A percentile compares a stretch with the other conserved stretches of the same genome.
Conservation (phyloP, 2,329 filamentous ascomycete genomes). For the Hymenoscyphus infarciens region DNA sequence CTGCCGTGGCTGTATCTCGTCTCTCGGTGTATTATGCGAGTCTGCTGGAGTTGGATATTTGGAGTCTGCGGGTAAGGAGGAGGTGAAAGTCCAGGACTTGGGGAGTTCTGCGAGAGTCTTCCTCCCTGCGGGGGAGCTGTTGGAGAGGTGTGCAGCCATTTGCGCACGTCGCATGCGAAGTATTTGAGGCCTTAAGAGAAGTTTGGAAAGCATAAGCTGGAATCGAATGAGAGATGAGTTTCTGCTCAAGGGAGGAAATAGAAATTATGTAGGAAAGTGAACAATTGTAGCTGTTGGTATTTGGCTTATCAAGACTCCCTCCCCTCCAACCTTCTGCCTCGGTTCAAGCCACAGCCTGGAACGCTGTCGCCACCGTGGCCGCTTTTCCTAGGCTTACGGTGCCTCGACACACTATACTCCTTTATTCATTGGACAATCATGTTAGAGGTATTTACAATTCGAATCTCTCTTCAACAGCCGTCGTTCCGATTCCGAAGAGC, state of each 20-base stretch:
- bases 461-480: too few relatives aligned
- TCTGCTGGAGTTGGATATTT: constrained; percentile 74
- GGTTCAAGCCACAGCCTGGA: too few relatives aligned
- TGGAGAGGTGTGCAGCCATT: constrained; percentile 44
- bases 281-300: neutral
- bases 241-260: neutral
- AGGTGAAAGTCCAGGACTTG: constrained; percentile 63
- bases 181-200: constrained; percentile 26
- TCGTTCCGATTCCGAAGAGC: too few relatives aligned
- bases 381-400: too few relatives aligned
- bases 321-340: too few relatives aligned
- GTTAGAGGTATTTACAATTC: too few relatives aligned
- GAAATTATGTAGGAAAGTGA: neutral
- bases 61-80: constrained; percentile 70
- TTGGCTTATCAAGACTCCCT: too few relatives aligned
- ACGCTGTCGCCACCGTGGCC: too few relatives aligned
- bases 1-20: constrained; percentile 72
- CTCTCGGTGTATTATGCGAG: constrained; percentile 77
- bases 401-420: too few relatives aligned
- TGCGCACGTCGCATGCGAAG: constrained; percentile 40
- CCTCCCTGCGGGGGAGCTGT: constrained; percentile 21
- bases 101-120: constrained; percentile 51
- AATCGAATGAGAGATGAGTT: neutral
- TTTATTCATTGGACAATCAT: too few relatives aligned
- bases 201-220: constrained; percentile 31